Base-by-base conservation (phyloP, 352 stramenopile species). In the Globisporangium iwayamae region DNA sequence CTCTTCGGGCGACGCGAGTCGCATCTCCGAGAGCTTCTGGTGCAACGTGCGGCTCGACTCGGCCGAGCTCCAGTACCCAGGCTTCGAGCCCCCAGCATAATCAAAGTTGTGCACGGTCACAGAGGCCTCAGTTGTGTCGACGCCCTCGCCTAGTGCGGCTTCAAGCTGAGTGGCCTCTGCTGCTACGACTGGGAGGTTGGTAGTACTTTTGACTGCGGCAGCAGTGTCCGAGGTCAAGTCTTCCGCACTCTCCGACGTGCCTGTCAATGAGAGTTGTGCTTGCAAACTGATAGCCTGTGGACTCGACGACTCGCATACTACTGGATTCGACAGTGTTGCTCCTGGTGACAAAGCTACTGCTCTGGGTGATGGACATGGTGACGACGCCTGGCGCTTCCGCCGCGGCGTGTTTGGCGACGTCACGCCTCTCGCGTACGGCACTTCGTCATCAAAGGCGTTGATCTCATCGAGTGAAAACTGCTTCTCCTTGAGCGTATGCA, bases 371-470 rank as follows among this genome's bases (percentile, higher is more conserved):
- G 57, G 16, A 11, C 22, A 25, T 2, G 54, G 38, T 45, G 57
- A 53, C 1, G 52, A 14, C 4, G 64, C 45, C 9, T 14, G 36
- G 18, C 22, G 38, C 22, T 65, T 65, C 30, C 50, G 56, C 28
- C 50, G 41, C 11, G 66, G 65, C 1, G 66, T 69, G 51, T 65
- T 66, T 2, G 67, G 63, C 5, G 56, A 69, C 7, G 56, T 34
- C 1, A 76, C 39, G 1, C 69, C 75, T 22, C 43, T 46, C 10
- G 68, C 65, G 60, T 71, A 81, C 20, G 73, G 71, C 38, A 84
- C 69, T 67, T 84, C 73, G 48, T 81, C 60, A 56, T 78, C 76
- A 45, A 84, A 79, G 13, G 61, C 38, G 46, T 57, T 53, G 36
- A 78, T 66, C 45, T 78, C 56, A 0, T 72, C 54, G 0, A 58